Evolutionary conservation across 495 filamentous ascomycete genomes (phyloP), one percentile per base, ranked within the genome.

Genomic region (Parmelia sp.): DNA sequence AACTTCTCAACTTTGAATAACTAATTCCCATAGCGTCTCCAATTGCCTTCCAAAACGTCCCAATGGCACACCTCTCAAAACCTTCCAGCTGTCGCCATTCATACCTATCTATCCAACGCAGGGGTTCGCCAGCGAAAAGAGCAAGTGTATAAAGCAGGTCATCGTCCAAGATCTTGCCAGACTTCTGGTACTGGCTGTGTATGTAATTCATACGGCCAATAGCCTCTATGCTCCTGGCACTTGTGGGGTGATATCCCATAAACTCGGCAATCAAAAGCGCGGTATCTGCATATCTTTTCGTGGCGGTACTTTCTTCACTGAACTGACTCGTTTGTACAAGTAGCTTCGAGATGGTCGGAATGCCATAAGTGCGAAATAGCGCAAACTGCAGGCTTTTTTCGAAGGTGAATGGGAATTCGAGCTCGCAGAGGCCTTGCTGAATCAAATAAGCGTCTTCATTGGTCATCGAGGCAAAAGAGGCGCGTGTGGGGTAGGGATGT

Each of bases 81-180:
- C 85, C 81, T 31, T 77, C 85, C 58, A 88, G 68, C 1, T 71
- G 23, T 7, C 88, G 80, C 87, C 87, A 90, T 67, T 90, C 87
- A 69, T 81, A 88, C 9, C 71, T 68, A 12, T 75, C 68, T 21
- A 85, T 79, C 74, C 86, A 90, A 9, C 77, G 73, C 53, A 81
- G 73, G 0, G 85, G 86, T 66, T 89, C 80, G 1, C 77, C 68
- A 1, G 84, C 79, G 70, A 88, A 89, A 0, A 88, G 77, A 17
- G 77, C 79, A 0, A 90, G 78, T 3, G 86, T 89, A 72, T 87
- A 90, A 3, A 90, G 77, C 72, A 90, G 79, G 65, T 90, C 87
- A 17, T 80, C 76, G 33, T 89, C 82, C 21, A 74, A 74, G 66
- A 90, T 90, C 63, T 80, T 80, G 45, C 85, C 85, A 3, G 79